phyloP scores from a whole-genome alignment of 2,329 filamentous ascomycete species.

The Aureobasidium zeae region DNA sequence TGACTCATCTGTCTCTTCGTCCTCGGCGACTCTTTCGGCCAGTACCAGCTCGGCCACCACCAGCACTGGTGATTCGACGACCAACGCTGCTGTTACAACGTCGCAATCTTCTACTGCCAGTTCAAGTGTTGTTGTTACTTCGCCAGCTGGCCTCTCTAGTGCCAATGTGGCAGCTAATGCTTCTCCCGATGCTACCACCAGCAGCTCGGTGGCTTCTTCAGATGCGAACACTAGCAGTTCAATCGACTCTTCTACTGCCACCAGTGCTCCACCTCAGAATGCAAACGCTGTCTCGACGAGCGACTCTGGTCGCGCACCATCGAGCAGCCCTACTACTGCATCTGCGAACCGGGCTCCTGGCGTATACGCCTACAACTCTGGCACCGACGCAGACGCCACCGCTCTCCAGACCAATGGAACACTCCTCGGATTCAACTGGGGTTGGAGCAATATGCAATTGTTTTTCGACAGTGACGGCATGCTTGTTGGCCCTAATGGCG shows the following conservation, averaged over 20 bases:
- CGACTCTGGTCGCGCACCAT: background rate
- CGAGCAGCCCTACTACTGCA: background rate
- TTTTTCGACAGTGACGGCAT: background rate
- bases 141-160: background rate
- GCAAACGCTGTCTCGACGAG: background rate
- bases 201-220: background rate
- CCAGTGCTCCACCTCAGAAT: background rate
- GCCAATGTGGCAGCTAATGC: background rate
- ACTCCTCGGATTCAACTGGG: background rate
- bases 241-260: background rate
- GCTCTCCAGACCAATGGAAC: slow-evolving; percentile 7
- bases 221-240: background rate
- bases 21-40: background rate
- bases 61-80: background rate
- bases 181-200: background rate
- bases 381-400: background rate
- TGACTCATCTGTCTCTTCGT: background rate
- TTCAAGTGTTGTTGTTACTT: background rate
- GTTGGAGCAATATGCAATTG: background rate
- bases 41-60: background rate
- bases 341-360: background rate
- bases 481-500: slow-evolving; percentile 1
- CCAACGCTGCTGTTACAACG: background rate
- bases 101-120: background rate
- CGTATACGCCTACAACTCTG: slow-evolving; percentile 5